phyloP scores from a whole-genome alignment of 495 filamentous ascomycete species.

The Aspergillus olivimuriae region DNA sequence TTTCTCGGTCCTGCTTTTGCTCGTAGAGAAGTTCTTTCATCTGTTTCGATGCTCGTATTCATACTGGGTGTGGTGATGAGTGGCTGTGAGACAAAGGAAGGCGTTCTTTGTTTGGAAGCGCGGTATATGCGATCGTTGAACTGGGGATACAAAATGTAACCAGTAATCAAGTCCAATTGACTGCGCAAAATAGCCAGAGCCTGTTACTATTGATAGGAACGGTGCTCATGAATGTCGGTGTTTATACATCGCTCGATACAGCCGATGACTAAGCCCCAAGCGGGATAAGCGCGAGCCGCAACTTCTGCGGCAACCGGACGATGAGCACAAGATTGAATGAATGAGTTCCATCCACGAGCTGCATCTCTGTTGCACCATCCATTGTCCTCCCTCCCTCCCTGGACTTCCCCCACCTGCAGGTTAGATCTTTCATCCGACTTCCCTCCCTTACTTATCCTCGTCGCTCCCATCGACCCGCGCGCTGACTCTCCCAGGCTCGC shows the following conservation, averaged over 20 bases:
- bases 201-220: background rate
- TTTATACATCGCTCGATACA: no score
- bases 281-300: constrained; percentile 7
- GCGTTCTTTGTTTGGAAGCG: no score
- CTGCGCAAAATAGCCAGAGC: no score
- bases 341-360: constrained; percentile 1
- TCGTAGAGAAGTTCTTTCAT: no score
- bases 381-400: background rate
- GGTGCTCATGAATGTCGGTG: background rate
- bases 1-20: background rate
- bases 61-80: no score
- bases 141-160: no score
- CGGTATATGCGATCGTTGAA: no score
- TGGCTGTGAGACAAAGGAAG: no score
- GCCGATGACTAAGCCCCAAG: constrained; percentile 5
- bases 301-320: background rate
- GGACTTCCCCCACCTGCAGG: constrained; percentile 13
- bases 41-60: no score
- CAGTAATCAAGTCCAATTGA: no score
- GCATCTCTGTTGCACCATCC: background rate
- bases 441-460: background rate
- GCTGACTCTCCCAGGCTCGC: constrained; percentile 22
- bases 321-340: no score
- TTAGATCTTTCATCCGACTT: constrained; percentile 3
- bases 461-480: background rate